Conservation (phyloP, 75 land plant species). For the Cupressus sempervirens region DNA sequence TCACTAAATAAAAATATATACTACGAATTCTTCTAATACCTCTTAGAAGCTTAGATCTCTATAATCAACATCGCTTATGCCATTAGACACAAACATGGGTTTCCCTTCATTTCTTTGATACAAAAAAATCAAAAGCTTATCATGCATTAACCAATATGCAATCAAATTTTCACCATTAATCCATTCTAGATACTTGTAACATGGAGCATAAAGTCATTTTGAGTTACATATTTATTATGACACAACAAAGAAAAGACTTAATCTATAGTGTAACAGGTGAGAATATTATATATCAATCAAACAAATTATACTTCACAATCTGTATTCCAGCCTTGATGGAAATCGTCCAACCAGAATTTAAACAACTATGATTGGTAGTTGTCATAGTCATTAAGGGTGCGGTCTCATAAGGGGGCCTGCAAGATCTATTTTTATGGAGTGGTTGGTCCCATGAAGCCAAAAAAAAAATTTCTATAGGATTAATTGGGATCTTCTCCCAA, state of each 20-base stretch:
- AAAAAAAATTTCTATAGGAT: no score
- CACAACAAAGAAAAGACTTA: not conserved
- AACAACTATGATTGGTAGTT: not conserved
- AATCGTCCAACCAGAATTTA: not conserved
- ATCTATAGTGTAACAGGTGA: not conserved
- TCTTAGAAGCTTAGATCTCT: not conserved
- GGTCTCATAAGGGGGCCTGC: no score
- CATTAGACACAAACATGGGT: not conserved
- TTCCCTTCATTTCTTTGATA: not conserved
- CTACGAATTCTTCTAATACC: no score
- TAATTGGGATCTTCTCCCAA: no score
- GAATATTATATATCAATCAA: not conserved
- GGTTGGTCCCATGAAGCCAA: no score
- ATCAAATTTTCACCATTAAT: not conserved
- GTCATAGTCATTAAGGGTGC: not conserved
- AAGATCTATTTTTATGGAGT: no score
- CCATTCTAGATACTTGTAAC: not conserved
- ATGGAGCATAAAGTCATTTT: not conserved
- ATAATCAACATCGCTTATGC: not conserved
- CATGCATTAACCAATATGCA: not conserved
- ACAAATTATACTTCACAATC: no score
- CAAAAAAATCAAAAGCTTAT: not conserved
- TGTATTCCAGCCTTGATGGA: not conserved
- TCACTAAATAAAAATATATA: no score
- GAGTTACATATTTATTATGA: not conserved